Percentiles rank a stretch among this genome's conserved stretches.
Conservation (phyloP, 176 grass and related monocot species). For the Alopecurus myosuroides region DNA sequence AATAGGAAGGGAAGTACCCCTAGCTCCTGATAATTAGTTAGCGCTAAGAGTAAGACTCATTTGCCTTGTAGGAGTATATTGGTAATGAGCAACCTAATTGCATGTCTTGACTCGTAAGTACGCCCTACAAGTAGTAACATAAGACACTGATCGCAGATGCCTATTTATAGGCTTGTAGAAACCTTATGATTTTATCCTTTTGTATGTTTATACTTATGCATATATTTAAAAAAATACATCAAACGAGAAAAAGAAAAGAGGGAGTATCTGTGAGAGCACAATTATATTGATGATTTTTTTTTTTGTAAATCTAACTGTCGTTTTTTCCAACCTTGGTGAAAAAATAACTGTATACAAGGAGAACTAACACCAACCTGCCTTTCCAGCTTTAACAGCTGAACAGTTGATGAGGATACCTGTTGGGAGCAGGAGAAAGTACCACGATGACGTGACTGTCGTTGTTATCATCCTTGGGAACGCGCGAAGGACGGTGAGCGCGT, state of each 20-base stretch:
- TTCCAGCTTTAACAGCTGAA: slow-evolving; percentile 69
- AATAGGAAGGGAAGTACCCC: neutral
- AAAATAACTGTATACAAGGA: neutral
- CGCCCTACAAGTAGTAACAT: neutral
- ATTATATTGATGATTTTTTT: neutral
- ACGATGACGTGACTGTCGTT: slow-evolving; percentile 86
- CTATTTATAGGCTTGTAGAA: neutral
- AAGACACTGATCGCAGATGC: neutral
- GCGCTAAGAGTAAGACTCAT: too few relatives aligned
- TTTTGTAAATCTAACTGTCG: neutral
- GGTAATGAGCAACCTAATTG: too few relatives aligned
- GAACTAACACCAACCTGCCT: slow-evolving; percentile 16
- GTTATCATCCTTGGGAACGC: slow-evolving; percentile 90
- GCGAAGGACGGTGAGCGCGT: slow-evolving; percentile 72
- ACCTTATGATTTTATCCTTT: neutral
- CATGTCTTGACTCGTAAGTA: neutral
- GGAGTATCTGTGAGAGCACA: neutral
- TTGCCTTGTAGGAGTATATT: too few relatives aligned
- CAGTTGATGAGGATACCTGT: slow-evolving; percentile 76
- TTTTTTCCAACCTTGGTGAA: neutral
- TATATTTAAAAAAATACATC: neutral
- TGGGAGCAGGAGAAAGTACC: slow-evolving; percentile 92
- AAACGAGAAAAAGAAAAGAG: neutral
- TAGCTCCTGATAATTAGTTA: too few relatives aligned
- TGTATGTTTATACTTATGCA: neutral